A percentile compares a stretch with the other conserved stretches of the same genome.
Evolutionary conservation across 1,139 yeast genomes (phyloP).

Genomic region (Sugiyamaella paludigena): DNA sequence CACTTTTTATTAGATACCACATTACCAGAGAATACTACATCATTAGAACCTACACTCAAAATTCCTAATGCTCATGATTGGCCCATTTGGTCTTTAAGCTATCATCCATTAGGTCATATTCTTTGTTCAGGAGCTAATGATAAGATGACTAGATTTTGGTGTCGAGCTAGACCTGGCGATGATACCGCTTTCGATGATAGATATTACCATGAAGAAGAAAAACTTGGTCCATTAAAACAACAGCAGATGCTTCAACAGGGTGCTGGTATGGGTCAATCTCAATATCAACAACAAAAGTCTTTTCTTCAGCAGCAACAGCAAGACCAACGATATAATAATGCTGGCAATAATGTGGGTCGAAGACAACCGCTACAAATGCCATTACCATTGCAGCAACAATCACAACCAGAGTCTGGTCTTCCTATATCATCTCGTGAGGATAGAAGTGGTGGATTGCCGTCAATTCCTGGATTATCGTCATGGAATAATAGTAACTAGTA

Average conservation of each 20-base stretch:
- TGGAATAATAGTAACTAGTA: too few species aligned
- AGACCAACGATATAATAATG: too few species aligned
- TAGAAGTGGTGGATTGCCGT: too few species aligned
- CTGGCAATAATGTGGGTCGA: too few species aligned
- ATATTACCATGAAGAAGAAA: constrained; percentile 66
- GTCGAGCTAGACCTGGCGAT: constrained; percentile 88
- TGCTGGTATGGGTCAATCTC: constrained; percentile 2
- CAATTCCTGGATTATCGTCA: too few species aligned
- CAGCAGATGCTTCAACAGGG: neutral
- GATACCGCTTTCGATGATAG: constrained; percentile 80
- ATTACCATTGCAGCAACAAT: too few species aligned
- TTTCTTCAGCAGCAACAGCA: too few species aligned
- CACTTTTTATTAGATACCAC: constrained; percentile 69
- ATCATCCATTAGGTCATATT: constrained; percentile 92
- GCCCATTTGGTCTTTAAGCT: constrained; percentile 84
- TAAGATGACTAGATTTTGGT: constrained; percentile 93
- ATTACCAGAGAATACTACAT: constrained; percentile 29
- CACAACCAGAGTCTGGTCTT: too few species aligned
- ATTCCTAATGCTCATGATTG: constrained; percentile 94
- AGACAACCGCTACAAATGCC: too few species aligned
- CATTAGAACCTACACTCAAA: constrained; percentile 36
- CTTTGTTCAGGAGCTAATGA: constrained; percentile 93
- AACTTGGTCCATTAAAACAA: constrained; percentile 12
- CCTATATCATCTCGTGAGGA: too few species aligned
- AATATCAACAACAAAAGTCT: constrained; percentile 7